Evolutionary conservation across 1,139 yeast species (phyloP).

Genomic region (Nadsonia commutata): DNA sequence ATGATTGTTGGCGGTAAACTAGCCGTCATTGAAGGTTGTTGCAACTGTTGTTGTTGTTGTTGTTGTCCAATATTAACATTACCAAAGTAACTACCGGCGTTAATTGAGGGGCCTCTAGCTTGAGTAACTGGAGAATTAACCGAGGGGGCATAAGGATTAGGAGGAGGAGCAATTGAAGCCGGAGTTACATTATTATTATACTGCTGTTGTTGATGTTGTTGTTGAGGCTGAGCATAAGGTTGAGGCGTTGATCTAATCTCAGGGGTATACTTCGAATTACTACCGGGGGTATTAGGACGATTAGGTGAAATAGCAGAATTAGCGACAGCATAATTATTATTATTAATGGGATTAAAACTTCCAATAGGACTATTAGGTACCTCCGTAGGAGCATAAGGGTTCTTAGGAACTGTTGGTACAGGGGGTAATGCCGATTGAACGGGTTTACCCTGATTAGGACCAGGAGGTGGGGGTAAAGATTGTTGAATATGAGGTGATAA

Average conservation of each 20-base stretch:
- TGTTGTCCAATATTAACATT: constrained; percentile 6
- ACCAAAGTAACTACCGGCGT: constrained; percentile 5
- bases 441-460: constrained; percentile 11
- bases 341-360: no score
- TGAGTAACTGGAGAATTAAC: constrained; percentile 6
- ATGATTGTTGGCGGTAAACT: constrained; percentile 13
- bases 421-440: constrained; percentile 14
- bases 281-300: constrained; percentile 5
- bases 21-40: constrained; percentile 4
- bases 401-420: constrained; percentile 17
- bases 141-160: constrained; percentile 21
- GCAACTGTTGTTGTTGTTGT: constrained; percentile 9
- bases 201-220: background rate
- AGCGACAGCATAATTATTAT: constrained; percentile 6
- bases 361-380: constrained; percentile 14
- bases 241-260: constrained; percentile 3
- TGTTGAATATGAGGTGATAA: constrained; percentile 3
- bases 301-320: constrained; percentile 12
- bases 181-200: constrained; percentile 6
- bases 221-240: constrained; percentile 8
- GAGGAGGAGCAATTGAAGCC: constrained; percentile 11
- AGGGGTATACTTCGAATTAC: constrained; percentile 1
- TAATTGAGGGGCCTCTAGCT: constrained; percentile 6
- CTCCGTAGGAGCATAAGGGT: constrained; percentile 24
- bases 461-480: constrained; percentile 12